Conservation (phyloP, 2,329 filamentous ascomycete species). For the Fusarium tupiense region DNA sequence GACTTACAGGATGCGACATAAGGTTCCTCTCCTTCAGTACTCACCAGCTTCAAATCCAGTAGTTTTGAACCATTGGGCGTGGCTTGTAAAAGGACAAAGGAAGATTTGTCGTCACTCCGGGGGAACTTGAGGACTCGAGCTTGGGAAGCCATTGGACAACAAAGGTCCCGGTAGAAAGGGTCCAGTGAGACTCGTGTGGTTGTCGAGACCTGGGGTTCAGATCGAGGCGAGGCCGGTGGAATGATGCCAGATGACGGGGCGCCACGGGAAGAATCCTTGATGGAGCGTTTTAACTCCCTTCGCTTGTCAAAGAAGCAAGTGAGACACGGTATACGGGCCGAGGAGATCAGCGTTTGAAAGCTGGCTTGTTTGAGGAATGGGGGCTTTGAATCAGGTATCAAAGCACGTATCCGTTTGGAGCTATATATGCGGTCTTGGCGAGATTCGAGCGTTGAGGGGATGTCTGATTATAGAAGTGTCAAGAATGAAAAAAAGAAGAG, state of each 20-base stretch:
- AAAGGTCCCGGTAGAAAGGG: neutral
- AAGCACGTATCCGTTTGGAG: neutral
- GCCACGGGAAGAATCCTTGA: slow-evolving; percentile 18
- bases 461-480: neutral
- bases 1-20: slow-evolving; percentile 68
- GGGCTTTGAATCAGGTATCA: slow-evolving; percentile 6
- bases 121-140: slow-evolving; percentile 65
- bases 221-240: slow-evolving; percentile 14
- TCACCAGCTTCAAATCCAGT: slow-evolving; percentile 73
- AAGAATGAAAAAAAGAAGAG: neutral
- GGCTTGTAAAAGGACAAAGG: slow-evolving; percentile 70
- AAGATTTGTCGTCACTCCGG: slow-evolving; percentile 61
- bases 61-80: slow-evolving; percentile 59
- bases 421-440: neutral
- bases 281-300: slow-evolving; percentile 15
- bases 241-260: slow-evolving; percentile 30
- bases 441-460: neutral
- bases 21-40: slow-evolving; percentile 72
- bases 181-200: neutral
- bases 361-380: slow-evolving; percentile 30
- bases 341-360: slow-evolving; percentile 18
- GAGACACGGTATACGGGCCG: slow-evolving; percentile 37
- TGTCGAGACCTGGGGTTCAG: slow-evolving; percentile 18
- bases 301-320: slow-evolving; percentile 9
- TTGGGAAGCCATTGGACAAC: slow-evolving; percentile 35